Conservation (phyloP, 257 asterid species). For the Paraleonurus japonicus region DNA sequence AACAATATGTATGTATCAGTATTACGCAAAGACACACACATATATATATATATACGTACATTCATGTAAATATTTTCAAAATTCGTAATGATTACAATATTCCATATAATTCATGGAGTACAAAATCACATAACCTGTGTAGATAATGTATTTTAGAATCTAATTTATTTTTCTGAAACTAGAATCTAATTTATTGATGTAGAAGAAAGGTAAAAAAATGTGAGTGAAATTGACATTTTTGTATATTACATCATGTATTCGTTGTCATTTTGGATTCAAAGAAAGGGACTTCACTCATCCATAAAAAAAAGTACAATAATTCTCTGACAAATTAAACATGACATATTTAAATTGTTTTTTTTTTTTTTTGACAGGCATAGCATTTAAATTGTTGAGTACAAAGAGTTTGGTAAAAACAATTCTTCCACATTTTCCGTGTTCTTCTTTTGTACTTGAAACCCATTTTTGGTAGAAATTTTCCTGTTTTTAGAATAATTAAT, state of each 20-base stretch:
- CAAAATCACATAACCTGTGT: too few relatives aligned
- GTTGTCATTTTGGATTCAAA: slow-evolving; percentile 12
- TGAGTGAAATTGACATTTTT: neutral
- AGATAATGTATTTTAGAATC: too few relatives aligned
- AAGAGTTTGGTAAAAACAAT: neutral
- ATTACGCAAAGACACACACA: too few relatives aligned
- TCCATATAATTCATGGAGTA: too few relatives aligned
- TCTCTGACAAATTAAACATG: slow-evolving; percentile 20
- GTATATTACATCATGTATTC: neutral
- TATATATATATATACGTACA: neutral
- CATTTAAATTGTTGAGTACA: neutral
- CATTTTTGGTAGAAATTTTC: slow-evolving; percentile 2
- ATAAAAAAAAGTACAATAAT: slow-evolving; percentile 13
- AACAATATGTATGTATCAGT: too few relatives aligned
- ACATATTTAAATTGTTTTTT: too few relatives aligned
- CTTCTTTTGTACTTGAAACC: neutral
- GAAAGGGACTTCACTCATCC: slow-evolving; percentile 11
- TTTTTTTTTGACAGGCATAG: too few relatives aligned
- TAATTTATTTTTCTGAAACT: too few relatives aligned
- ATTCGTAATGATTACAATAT: too few relatives aligned
- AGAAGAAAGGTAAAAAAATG: neutral
- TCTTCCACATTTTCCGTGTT: slow-evolving; percentile 14
- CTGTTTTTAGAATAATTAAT: neutral
- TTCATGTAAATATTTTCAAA: neutral
- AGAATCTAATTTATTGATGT: neutral